phyloP scores from a whole-genome alignment of 2,329 filamentous ascomycete genomes.

The Juglanconis juglandina region DNA sequence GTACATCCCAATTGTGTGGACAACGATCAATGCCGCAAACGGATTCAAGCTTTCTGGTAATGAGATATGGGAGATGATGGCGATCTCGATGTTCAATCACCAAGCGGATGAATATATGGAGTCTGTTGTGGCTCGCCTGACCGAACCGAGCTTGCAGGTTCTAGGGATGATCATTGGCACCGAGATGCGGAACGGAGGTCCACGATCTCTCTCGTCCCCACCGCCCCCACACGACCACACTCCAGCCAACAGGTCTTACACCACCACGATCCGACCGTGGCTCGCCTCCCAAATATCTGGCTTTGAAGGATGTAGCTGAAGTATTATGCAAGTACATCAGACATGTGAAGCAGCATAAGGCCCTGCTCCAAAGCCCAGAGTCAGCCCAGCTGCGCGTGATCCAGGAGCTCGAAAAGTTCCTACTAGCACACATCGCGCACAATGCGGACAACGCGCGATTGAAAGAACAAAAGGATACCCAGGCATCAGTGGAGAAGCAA shows the following conservation, averaged over 20 bases:
- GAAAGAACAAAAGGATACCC: not conserved
- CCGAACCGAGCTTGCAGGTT: not conserved
- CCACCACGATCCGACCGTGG: not conserved
- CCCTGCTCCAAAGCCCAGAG: not conserved
- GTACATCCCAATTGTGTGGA: not conserved
- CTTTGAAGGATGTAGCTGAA: not conserved
- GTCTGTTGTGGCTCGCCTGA: not conserved
- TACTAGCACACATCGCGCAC: not conserved
- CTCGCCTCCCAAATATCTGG: not conserved
- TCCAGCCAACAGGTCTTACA: not conserved
- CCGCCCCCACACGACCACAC: not conserved
- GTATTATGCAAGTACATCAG: not conserved
- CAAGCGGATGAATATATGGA: constrained; percentile 2
- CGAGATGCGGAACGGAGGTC: not conserved
- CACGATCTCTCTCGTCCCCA: not conserved
- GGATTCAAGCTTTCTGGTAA: not conserved
- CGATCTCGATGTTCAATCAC: not conserved
- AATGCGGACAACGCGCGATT: not conserved
- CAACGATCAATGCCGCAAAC: not conserved
- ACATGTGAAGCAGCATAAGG: not conserved
- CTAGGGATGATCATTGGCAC: not conserved
- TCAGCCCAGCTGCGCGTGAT: not conserved
- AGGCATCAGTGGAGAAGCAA: not conserved
- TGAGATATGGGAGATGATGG: not conserved
- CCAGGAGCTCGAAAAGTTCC: not conserved